Percentiles rank a stretch among this genome's conserved stretches.
phyloP scores from a whole-genome alignment of 73 alveolate genomes.

The Durusdinium trenchii region DNA sequence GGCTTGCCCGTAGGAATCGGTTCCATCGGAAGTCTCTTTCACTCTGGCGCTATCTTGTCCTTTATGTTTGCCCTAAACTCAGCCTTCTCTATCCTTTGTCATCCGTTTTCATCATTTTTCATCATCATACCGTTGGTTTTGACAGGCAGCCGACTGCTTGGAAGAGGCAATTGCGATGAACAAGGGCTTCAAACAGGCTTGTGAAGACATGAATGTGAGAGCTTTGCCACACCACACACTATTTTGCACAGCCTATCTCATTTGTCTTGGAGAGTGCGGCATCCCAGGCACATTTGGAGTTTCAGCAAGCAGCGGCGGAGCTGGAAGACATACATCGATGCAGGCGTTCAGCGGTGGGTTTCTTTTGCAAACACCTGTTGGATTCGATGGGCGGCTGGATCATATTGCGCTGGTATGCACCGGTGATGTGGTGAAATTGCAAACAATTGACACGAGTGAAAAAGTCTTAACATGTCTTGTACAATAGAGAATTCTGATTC shows the following conservation, averaged over 20 bases:
- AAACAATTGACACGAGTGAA: neutral
- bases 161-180: conserved; percentile 61
- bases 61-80: no score
- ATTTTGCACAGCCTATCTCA: neutral
- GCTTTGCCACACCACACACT: neutral
- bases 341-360: conserved; percentile 25
- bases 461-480: neutral
- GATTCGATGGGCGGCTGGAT: neutral
- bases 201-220: neutral
- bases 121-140: no score
- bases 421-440: neutral
- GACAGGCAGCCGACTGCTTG: conserved; percentile 77
- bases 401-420: neutral
- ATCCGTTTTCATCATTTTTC: no score
- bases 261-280: neutral
- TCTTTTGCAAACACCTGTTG: neutral
- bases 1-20: no score
- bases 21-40: no score
- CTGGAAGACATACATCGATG: conserved; percentile 34
- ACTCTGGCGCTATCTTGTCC: no score
- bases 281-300: conserved; percentile 75
- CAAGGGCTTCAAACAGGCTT: conserved; percentile 79
- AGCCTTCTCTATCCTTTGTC: no score
- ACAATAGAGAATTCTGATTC: neutral
- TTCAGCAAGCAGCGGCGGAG: conserved; percentile 64